Conservation (phyloP, 2,329 filamentous ascomycete genomes). For the Didymella pinodella region DNA sequence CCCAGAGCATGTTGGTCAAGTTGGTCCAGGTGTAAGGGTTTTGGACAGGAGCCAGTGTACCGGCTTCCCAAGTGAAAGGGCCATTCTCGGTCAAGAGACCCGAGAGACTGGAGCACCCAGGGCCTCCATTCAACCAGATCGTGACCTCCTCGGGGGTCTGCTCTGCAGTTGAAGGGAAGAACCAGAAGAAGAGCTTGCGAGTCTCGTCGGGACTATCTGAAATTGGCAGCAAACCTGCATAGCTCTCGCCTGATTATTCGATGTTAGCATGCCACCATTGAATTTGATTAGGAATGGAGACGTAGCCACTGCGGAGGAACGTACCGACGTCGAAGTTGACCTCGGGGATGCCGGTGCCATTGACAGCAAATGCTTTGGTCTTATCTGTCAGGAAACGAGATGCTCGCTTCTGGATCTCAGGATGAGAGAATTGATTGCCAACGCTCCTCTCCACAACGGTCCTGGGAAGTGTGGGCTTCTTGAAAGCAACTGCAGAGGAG, state of each 20-base stretch:
- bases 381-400: constrained; percentile 43
- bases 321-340: constrained; percentile 73
- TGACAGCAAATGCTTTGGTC: constrained; percentile 63
- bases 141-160: constrained; percentile 65
- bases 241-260: neutral
- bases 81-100: constrained; percentile 81
- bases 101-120: constrained; percentile 54
- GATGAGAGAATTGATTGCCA: constrained; percentile 41
- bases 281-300: neutral
- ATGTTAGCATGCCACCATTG: neutral
- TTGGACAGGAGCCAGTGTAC: constrained; percentile 69
- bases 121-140: constrained; percentile 56
- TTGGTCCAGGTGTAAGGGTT: constrained; percentile 76
- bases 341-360: constrained; percentile 71
- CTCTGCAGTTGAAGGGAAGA: constrained; percentile 66
- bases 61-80: constrained; percentile 65
- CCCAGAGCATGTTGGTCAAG: constrained; percentile 53
- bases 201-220: constrained; percentile 58
- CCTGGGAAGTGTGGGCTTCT: constrained; percentile 37
- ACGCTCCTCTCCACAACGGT: constrained; percentile 41
- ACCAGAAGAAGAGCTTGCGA: constrained; percentile 68
- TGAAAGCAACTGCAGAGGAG: constrained; percentile 42
- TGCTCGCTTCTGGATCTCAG: constrained; percentile 47
- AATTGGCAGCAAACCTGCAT: constrained; percentile 66
- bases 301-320: constrained; percentile 9